Base-by-base conservation (phyloP, 1,284 basidiomycete species). In the Cryptococcus sp. region DNA sequence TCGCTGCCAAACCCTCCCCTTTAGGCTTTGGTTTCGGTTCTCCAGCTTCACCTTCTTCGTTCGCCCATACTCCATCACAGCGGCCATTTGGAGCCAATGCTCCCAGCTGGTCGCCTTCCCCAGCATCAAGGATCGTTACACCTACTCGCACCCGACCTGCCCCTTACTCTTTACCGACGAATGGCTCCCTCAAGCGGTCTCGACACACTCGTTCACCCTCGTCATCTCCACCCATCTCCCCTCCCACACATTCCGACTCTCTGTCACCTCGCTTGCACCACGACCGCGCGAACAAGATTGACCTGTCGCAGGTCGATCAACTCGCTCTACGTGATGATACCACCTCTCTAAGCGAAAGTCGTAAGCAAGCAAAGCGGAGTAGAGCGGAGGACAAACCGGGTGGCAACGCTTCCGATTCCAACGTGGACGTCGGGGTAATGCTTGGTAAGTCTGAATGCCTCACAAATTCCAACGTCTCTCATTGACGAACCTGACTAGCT, bases 11-110 rank as follows among this genome's bases (percentile, higher is more conserved):
- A 3, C 68, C 71, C 25, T 72, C 72, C 13, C 69, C 72, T 16
- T 65, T 77, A 3, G 62, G 66, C 16, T 77, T 75, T 48, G 71
- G 70, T 7, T 77, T 77, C 49, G 73, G 70, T 39, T 65, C 22
- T 16, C 58, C 64, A 3, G 58, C 62, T 7, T 50, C 65, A 1
- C 25, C 52, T 22, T 30, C 55, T n/a, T 39, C 50, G 1, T 57
- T 57, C 42, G 39, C 35, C 43, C 30, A 35, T 35, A 35, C 30
- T 35, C 30, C 30, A 35, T 13, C 30, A 35, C 30, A 35, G 2
- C 30, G 30, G 13, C 30, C 30, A 8, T 35, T 35, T 13, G 30
- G 30, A 10, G 30, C 30, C 8, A 35, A 35, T 10, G 8, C 30
- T 35, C 30, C 13, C 8, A 35, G 2, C 13, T 35, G 30, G 30